Evolutionary conservation across 2,329 filamentous ascomycete genomes (phyloP), one percentile per base, ranked within the genome.

Genomic region (Penicillium occitanis): DNA sequence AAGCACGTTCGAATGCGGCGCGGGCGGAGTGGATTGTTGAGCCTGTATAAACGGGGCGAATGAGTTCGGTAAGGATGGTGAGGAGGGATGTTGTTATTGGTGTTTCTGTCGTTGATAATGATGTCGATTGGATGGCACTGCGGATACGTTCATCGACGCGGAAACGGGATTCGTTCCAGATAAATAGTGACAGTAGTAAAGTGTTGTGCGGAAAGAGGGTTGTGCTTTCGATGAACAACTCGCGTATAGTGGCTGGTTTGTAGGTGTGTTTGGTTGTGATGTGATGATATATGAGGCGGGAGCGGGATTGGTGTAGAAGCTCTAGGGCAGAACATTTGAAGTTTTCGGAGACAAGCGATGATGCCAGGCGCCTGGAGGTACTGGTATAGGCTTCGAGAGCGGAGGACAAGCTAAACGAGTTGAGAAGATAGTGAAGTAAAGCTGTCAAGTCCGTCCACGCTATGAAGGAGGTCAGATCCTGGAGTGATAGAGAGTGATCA

Each of bases 91-190:
- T 78, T 0, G 82, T 78, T n/a, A 88, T 68, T 5, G 77, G 72
- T 19, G 2, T 25, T 14, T 40, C 33, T 74, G 58, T 70, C 73
- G 58, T 69, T 66, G 44, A 55, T 72, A 25, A 19, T 68, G 50
- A 17, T 30, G 25, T 25, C 30, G 22, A 35, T 40, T n/a, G 35
- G 11, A 93, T 80, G 8, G 91, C 78, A 5, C 85, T 82, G n/a
- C 91, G 87, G 22, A 96, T 86, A 19, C 91, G 90, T 70, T 96
- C 91, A 68, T 92, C 86, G 63, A 95, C 84, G 28, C 89, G 86
- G 51, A 92, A 86, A 7, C 89, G 86, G 1, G 87, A 83, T 73
- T 94, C 89, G 68, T 91, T 88, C 82, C 89, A 91, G n/a, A 88
- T 85, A 69, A 90, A 90, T 0, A 95, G 79, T 1, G 85, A 82